Conservation (phyloP, 768 basidiomycete species). For the Leccinum sublutescens region DNA sequence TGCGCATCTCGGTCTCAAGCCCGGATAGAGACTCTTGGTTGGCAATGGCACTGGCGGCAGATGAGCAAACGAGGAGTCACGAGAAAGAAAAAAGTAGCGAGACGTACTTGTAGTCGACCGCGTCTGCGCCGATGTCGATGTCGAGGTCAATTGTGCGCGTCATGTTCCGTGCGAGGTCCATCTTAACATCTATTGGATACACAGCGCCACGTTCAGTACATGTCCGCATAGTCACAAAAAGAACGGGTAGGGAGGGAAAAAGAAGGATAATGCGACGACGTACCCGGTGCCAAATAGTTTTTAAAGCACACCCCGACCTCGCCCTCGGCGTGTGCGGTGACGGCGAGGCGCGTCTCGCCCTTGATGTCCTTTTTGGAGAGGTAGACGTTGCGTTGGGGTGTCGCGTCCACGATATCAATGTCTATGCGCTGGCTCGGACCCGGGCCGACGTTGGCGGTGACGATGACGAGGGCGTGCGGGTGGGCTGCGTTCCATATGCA, state of each 20-base stretch:
- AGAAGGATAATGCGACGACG: background rate
- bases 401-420: constrained; percentile 92
- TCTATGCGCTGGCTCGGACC: constrained; percentile 81
- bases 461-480: constrained; percentile 84
- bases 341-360: constrained; percentile 87
- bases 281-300: constrained; percentile 75
- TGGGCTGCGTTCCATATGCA: constrained; percentile 97
- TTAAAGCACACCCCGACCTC: constrained; percentile 96
- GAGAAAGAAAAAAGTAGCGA: background rate
- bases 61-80: background rate
- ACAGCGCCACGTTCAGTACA: background rate
- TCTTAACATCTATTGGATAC: constrained; percentile 40
- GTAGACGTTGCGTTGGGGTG: constrained; percentile 82
- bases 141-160: constrained; percentile 85
- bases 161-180: constrained; percentile 47
- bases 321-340: constrained; percentile 91
- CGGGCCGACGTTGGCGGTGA: constrained; percentile 88
- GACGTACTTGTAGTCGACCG: constrained; percentile 96
- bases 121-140: constrained; percentile 97
- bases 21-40: constrained; percentile 96
- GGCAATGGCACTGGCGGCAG: constrained; percentile 77
- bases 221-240: background rate
- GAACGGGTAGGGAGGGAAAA: background rate
- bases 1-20: constrained; percentile 97
- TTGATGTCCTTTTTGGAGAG: constrained; percentile 85